phyloP scores from a whole-genome alignment of 2,329 filamentous ascomycete species.

The Hypoxylon rubiginosum region DNA sequence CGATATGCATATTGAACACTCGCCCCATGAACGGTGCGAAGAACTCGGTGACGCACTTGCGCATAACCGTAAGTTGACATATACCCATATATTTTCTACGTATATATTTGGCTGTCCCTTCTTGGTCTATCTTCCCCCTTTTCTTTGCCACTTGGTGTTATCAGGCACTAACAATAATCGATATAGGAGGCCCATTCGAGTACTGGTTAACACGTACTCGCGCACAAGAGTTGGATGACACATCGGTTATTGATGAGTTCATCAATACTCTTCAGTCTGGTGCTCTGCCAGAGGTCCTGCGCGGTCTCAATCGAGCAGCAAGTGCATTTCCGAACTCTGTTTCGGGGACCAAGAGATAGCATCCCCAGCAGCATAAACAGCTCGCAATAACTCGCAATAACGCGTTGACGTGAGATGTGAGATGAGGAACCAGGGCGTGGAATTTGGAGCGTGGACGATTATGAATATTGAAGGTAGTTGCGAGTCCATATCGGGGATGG shows the following conservation, averaged over 20 bases:
- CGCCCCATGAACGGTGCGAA: slow-evolving; percentile 56
- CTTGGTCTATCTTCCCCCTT: neutral
- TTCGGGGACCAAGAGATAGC: slow-evolving; percentile 19
- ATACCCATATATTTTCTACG: no score
- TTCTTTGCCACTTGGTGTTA: neutral
- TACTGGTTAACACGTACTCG: slow-evolving; percentile 62
- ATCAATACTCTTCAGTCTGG: slow-evolving; percentile 55
- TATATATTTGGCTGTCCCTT: neutral
- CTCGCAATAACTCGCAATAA: no score
- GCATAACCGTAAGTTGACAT: slow-evolving; percentile 59
- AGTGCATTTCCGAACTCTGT: slow-evolving; percentile 51
- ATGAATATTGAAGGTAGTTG: neutral
- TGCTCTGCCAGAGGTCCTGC: slow-evolving; percentile 54
- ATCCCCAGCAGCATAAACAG: no score
- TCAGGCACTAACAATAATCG: slow-evolving; percentile 9
- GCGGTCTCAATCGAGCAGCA: slow-evolving; percentile 54
- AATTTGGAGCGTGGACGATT: neutral
- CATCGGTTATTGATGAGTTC: slow-evolving; percentile 54
- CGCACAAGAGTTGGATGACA: slow-evolving; percentile 54
- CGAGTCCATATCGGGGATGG: no score
- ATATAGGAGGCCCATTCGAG: slow-evolving; percentile 59
- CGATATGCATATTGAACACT: slow-evolving; percentile 61
- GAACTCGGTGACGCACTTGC: slow-evolving; percentile 60
- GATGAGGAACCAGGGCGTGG: neutral
- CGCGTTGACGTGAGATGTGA: neutral